Conservation (phyloP, 1,139 yeast species). For the Kluyveromyces sp. region DNA sequence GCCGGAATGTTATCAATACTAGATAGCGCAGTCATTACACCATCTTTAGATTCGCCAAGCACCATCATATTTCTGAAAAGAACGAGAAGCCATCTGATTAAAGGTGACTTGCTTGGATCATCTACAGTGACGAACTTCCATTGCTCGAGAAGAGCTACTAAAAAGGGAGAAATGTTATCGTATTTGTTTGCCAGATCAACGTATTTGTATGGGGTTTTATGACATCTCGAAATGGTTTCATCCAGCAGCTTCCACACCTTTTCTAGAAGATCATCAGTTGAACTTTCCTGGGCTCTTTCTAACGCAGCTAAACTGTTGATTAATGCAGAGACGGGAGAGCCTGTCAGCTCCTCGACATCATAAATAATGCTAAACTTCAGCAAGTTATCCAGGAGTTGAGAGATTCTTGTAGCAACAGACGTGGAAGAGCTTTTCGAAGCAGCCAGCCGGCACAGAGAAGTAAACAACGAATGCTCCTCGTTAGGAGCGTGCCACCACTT, state of each 20-base stretch:
- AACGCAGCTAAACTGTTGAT: constrained; percentile 35
- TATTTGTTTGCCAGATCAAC: constrained; percentile 52
- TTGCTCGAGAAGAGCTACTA: constrained; percentile 67
- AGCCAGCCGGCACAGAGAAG: constrained; percentile 49
- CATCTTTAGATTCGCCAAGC: constrained; percentile 47
- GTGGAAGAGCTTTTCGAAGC: constrained; percentile 32
- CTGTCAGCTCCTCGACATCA: constrained; percentile 37
- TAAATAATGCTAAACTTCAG: constrained; percentile 44
- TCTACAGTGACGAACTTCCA: constrained; percentile 47
- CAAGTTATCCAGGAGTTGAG: constrained; percentile 36
- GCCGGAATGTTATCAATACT: constrained; percentile 24
- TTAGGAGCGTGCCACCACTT: constrained; percentile 63
- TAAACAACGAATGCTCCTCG: constrained; percentile 46
- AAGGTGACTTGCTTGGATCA: constrained; percentile 19
- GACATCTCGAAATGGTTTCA: constrained; percentile 63
- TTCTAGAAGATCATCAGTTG: constrained; percentile 12
- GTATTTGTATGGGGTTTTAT: constrained; percentile 75
- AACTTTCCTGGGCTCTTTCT: constrained; percentile 12
- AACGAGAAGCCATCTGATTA: constrained; percentile 46
- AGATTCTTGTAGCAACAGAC: constrained; percentile 33
- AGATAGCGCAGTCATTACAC: constrained; percentile 31
- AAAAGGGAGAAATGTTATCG: constrained; percentile 53
- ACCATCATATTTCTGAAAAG: constrained; percentile 41
- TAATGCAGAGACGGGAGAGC: constrained; percentile 41
- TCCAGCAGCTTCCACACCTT: constrained; percentile 59